phyloP scores from a whole-genome alignment of 495 filamentous ascomycete genomes.

The Lentithecium fluviatile region DNA sequence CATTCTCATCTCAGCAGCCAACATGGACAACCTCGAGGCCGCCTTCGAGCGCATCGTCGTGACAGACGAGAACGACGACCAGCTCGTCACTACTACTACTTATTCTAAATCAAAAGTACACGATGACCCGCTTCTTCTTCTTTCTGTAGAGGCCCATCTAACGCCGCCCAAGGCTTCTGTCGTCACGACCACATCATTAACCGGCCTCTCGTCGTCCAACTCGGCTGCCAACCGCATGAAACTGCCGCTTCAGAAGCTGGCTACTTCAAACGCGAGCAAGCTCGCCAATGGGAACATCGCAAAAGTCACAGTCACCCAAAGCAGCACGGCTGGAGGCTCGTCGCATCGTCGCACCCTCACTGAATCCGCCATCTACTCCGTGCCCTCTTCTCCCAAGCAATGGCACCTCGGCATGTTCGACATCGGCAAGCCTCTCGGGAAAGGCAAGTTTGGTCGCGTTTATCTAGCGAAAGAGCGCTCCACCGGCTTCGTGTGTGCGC shows the following conservation, averaged over 20 bases:
- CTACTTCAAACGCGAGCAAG: conserved; percentile 35
- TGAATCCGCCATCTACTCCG: conserved; percentile 56
- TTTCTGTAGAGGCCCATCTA: conserved; percentile 20
- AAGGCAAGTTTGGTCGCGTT: conserved; percentile 96
- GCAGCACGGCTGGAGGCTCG: conserved; percentile 51
- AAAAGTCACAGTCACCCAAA: conserved; percentile 64
- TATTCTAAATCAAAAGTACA: conserved; percentile 44
- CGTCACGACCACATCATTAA: conserved; percentile 39
- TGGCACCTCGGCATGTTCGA: conserved; percentile 99
- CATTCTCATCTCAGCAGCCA: conserved; percentile 23
- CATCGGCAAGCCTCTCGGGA: conserved; percentile 91
- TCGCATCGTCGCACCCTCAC: conserved; percentile 36
- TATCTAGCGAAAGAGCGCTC: conserved; percentile 90
- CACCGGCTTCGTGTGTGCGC: conserved; percentile 88
- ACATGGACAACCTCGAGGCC: conserved; percentile 43
- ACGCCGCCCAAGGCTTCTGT: conserved; percentile 38
- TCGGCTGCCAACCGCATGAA: conserved; percentile 43
- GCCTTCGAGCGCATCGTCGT: conserved; percentile 45
- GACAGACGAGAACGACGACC: conserved; percentile 45
- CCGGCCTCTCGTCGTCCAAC: conserved; percentile 38
- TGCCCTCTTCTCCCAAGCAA: conserved; percentile 62
- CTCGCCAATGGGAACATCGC: conserved; percentile 46
- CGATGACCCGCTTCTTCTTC: conserved; percentile 6
- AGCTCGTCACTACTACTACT: conserved; percentile 31
- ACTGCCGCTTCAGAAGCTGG: conserved; percentile 46